Percentiles rank a stretch among this genome's conserved stretches.
These are phyloP conservation scores for Solanum tacnaense DNA, from an alignment of 257 asterid genomes.

Conservation along the genomic window DNA sequence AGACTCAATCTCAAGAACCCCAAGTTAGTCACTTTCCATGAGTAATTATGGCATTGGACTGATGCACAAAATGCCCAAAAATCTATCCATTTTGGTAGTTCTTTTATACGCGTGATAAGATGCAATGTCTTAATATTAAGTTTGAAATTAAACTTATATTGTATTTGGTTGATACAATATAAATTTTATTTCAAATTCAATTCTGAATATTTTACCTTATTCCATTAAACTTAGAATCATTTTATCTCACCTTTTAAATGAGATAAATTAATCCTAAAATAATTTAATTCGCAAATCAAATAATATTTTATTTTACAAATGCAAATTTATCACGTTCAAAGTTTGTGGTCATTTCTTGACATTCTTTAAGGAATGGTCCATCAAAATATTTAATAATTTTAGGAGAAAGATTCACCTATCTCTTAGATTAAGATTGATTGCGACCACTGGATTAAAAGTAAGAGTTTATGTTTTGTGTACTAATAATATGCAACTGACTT, in stretches of 20 bases:
- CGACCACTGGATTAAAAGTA: neutral
- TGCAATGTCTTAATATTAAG: neutral
- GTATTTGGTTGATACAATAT: neutral
- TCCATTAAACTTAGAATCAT: neutral
- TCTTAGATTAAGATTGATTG: neutral
- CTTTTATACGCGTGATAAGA: rapidly evolving
- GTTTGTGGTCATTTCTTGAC: neutral
- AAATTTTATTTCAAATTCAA: neutral
- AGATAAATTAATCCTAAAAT: neutral
- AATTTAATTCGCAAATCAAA: neutral
- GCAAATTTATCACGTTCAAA: neutral
- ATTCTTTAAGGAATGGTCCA: neutral
- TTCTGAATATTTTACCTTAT: neutral
- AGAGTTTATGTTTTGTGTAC: neutral
- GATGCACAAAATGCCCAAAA: neutral
- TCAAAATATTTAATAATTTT: neutral
- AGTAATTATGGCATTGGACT: neutral
- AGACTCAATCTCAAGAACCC: neutral
- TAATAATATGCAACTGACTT: neutral
- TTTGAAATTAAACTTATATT: neutral
- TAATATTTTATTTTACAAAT: neutral
- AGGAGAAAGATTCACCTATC: neutral
- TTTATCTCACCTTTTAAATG: neutral
- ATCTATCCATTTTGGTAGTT: neutral
- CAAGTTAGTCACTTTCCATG: neutral